Conservation (phyloP, 257 asterid species). For the Scutellaria galericulata region DNA sequence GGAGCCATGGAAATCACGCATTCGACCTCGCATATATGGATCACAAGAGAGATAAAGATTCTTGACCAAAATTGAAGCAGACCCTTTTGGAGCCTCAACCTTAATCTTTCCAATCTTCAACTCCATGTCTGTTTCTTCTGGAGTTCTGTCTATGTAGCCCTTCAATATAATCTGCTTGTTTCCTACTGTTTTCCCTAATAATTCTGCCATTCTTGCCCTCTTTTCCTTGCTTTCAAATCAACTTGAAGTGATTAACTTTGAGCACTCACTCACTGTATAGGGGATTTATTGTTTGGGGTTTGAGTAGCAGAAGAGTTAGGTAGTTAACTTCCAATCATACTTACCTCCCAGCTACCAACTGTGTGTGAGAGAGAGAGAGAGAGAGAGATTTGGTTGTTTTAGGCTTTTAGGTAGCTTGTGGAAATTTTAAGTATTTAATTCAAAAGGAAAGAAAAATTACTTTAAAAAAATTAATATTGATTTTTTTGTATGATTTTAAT, state of each 20-base stretch:
- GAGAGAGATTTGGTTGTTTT: no score
- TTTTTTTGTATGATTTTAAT: no score
- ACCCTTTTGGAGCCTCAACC: slow-evolving; percentile 68
- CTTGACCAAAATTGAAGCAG: slow-evolving; percentile 67
- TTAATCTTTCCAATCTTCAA: slow-evolving; percentile 58
- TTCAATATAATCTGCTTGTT: slow-evolving; percentile 79
- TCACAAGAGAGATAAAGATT: slow-evolving; percentile 92
- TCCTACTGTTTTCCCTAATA: slow-evolving; percentile 40
- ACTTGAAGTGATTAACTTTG: no score
- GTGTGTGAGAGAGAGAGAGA: neutral
- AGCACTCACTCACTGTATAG: neutral
- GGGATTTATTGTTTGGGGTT: neutral
- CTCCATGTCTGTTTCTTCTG: slow-evolving; percentile 82
- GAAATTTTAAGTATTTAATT: no score
- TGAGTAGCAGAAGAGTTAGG: neutral
- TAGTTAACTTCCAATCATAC: neutral
- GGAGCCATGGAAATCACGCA: slow-evolving; percentile 79
- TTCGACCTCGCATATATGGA: slow-evolving; percentile 91
- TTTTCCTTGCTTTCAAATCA: neutral
- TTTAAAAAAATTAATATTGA: no score
- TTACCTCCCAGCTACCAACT: neutral
- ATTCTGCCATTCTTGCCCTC: slow-evolving; percentile 26
- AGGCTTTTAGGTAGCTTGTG: no score
- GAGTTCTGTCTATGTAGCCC: slow-evolving; percentile 70
- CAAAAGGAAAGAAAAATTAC: no score